Conservation (phyloP, 164 flowering plant species). For the Euptelea pleiosperma region DNA sequence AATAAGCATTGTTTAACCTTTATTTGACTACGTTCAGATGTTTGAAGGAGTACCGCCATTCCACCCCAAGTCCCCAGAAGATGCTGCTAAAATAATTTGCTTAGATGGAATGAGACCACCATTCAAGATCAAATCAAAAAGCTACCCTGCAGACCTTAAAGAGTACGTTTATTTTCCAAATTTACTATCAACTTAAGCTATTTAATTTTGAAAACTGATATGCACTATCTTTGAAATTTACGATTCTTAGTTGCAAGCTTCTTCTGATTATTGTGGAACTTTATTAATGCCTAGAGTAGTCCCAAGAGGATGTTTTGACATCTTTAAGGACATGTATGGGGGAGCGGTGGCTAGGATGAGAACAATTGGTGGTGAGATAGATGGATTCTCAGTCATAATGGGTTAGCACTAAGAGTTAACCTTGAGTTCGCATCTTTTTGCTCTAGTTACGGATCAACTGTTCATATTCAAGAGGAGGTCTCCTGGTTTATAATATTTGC, state of each 20-base stretch:
- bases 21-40: constrained; percentile 52
- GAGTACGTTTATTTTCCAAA: constrained; percentile 49
- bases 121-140: constrained; percentile 58
- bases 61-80: constrained; percentile 78
- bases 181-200: not conserved
- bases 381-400: too few relatives aligned
- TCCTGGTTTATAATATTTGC: too few relatives aligned
- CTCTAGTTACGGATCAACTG: too few relatives aligned
- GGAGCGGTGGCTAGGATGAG: too few relatives aligned
- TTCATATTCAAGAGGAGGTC: too few relatives aligned
- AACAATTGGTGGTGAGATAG: too few relatives aligned
- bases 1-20: not conserved
- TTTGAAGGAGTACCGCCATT: constrained; percentile 81
- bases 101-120: constrained; percentile 71
- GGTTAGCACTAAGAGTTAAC: too few relatives aligned
- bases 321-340: too few relatives aligned
- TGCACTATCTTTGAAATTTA: constrained; percentile 4
- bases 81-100: constrained; percentile 58
- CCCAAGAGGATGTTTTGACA: too few relatives aligned
- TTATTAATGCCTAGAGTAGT: not conserved
- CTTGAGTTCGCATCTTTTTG: too few relatives aligned
- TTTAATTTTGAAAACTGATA: not conserved
- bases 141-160: constrained; percentile 74
- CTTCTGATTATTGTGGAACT: not conserved
- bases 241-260: too few relatives aligned